These are phyloP conservation scores for Euphorbia corollata DNA, from an alignment of 441 rosid genomes.

Conservation along the genomic window DNA sequence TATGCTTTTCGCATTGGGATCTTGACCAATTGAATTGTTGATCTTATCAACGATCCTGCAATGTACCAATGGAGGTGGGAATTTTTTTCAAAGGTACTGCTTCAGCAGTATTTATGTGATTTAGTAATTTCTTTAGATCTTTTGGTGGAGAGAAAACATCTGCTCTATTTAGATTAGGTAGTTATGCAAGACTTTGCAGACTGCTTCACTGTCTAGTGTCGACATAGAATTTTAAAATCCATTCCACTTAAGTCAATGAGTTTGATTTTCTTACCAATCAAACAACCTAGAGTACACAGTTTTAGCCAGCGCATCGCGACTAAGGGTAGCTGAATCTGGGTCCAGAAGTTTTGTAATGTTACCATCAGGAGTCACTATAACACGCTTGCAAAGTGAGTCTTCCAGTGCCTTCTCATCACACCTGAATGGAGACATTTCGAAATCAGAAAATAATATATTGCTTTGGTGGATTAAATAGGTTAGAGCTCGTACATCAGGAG, in stretches of 20 bases:
- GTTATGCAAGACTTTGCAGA: background rate
- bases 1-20: constrained; percentile 59
- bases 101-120: background rate
- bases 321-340: constrained; percentile 44
- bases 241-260: constrained; percentile 5
- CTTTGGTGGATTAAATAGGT: constrained; percentile 7
- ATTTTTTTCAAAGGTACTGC: background rate
- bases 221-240: background rate
- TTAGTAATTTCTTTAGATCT: background rate
- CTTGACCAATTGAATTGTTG: constrained; percentile 81
- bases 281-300: constrained; percentile 60
- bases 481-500: constrained; percentile 41
- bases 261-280: constrained; percentile 48
- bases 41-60: constrained; percentile 82
- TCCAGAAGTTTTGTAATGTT: constrained; percentile 59
- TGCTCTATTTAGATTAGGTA: background rate
- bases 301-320: constrained; percentile 65
- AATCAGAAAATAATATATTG: background rate
- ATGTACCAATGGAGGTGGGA: constrained; percentile 17
- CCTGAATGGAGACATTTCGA: constrained; percentile 28
- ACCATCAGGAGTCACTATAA: constrained; percentile 65
- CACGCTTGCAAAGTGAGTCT: constrained; percentile 63
- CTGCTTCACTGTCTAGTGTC: background rate
- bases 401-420: constrained; percentile 56
- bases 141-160: constrained; percentile 2